Conservation (phyloP, 306 rosid species). For the Bauhinia variegata region DNA sequence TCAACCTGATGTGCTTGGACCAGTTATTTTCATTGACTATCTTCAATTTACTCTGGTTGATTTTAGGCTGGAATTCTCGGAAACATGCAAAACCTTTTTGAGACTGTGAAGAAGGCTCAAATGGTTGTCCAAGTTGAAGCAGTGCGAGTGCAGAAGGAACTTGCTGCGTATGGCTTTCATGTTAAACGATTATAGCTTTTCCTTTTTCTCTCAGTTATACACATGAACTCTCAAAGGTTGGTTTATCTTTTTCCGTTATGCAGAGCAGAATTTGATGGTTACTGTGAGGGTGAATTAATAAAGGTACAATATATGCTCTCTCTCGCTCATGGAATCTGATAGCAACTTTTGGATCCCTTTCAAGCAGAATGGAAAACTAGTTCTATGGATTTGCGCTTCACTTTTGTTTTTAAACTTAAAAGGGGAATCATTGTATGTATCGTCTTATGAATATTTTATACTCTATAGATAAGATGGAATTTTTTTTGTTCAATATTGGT, state of each 20-base stretch:
- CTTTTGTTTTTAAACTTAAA: slow-evolving; percentile 18
- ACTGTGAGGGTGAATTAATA: slow-evolving; percentile 79
- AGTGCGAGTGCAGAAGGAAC: slow-evolving; percentile 83
- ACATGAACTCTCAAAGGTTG: slow-evolving; percentile 16
- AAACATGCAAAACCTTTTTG: slow-evolving; percentile 80
- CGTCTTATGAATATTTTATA: slow-evolving; percentile 6
- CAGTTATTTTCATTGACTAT: slow-evolving; percentile 27
- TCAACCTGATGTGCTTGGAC: slow-evolving; percentile 20
- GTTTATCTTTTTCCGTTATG: slow-evolving; percentile 37
- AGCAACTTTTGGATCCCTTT: slow-evolving; percentile 6
- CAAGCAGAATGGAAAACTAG: background rate
- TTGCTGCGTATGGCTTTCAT: slow-evolving; percentile 62
- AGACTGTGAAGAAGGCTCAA: slow-evolving; percentile 83
- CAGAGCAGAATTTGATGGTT: slow-evolving; percentile 90
- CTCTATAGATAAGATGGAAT: background rate
- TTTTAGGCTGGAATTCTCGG: slow-evolving; percentile 75
- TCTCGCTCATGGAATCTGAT: background rate
- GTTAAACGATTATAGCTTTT: slow-evolving; percentile 26
- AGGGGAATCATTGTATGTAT: background rate
- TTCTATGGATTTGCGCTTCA: background rate
- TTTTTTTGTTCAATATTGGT: slow-evolving; percentile 19
- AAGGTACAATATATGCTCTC: slow-evolving; percentile 51
- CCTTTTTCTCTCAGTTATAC: slow-evolving; percentile 8
- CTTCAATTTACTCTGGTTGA: slow-evolving; percentile 29
- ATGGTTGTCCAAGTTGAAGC: slow-evolving; percentile 91